Base-by-base conservation (phyloP, 177 flowering plant genomes). In the Vitis hybrid region DNA sequence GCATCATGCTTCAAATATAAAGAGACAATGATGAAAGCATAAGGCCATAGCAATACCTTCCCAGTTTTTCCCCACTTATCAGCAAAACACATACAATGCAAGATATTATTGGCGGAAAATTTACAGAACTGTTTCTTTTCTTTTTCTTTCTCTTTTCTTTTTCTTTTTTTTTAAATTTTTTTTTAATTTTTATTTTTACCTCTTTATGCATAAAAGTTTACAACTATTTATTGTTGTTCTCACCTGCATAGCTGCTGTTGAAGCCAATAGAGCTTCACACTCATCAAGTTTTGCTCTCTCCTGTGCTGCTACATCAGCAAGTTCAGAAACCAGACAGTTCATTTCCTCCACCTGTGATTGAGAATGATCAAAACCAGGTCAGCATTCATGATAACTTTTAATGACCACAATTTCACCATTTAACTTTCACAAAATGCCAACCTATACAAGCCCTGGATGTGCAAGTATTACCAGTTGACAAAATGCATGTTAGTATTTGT, bases 231-330 rank as follows among this genome's bases (percentile, higher is more conserved):
- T 20, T 10, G 5, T 39, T 31, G 4, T 45, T 45, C 72, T 82
- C 68, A 92, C 99, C 98, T 90, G 94, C 87, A 88, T 80, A 49
- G 86, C 88, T 52, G 80, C 83, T 66, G 84, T 79, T 68, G 90
- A 84, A 76, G 87, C 85, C 77, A 91, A 71, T 16, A 88, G 74
- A 73, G 83, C 78, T 80, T 83, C 87, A 74, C 91, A 91, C 68
- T 87, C 84, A 73, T 79, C 83, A 72, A 91, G 88, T 84, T 83
- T 72, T 60, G 81, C 82, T 77, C 84, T 88, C 79, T 85, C 97
- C 65, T 80, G 81, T 52, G 86, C 81, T 31, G 90, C 85, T 69
- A 86, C 74, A 55, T 79, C 77, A 78, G 96, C 94, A 65, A 95
- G 91, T 80, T 87, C 96, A 53, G 90, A 82, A 31, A 87, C 85